Base-by-base conservation (phyloP, 2,329 filamentous ascomycete species). In the Penicillium sp. region DNA sequence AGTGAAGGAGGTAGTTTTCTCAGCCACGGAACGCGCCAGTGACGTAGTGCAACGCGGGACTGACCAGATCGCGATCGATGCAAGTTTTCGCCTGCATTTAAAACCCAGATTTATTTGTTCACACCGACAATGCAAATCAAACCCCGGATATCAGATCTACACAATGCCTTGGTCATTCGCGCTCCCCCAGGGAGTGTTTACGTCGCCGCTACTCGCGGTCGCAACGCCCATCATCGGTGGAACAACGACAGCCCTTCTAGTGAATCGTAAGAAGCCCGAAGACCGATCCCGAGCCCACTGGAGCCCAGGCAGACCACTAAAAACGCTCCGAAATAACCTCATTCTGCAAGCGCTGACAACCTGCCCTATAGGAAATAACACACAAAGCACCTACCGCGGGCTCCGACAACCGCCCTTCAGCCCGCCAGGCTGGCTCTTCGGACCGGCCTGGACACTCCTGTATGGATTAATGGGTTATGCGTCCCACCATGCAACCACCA, bases 381-480 rank as follows among this genome's bases (percentile, higher is more conserved):
- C 69, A 2, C 67, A 76, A 52, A 58, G 64, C 27, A 72, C 70
- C 37, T 78, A 79, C 64, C 40, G 59, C 22, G 60, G 66, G 0
- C 61, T 78, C 18, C 69, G 70, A 29, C 74, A 77, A 57, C 82
- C 82, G 0, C 82, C 82, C n/a, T 69, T 79, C 45, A 74, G 79
- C 50, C 83, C 83, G 7, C 83, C 83, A 6, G 75, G 81, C 31
- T 82, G 79, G 75, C 70, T 85, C 31, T 86, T 85, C 62, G 82
- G 80, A 2, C 82, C 83, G 11, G 79, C 80, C 51, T 86, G 83
- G 84, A 84, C 82, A 8, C 59, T 75, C 3, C 75, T 87, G 15
- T 86, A 86, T 67, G 77, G 78, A 2, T 73, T 89, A 20, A 97
- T 96, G 90, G 93, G 93, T 56, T 97, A 94, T 73, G 88, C 90